phyloP scores from a whole-genome alignment of 192 early-diverging fungal species.

The Coemansia sp. region DNA sequence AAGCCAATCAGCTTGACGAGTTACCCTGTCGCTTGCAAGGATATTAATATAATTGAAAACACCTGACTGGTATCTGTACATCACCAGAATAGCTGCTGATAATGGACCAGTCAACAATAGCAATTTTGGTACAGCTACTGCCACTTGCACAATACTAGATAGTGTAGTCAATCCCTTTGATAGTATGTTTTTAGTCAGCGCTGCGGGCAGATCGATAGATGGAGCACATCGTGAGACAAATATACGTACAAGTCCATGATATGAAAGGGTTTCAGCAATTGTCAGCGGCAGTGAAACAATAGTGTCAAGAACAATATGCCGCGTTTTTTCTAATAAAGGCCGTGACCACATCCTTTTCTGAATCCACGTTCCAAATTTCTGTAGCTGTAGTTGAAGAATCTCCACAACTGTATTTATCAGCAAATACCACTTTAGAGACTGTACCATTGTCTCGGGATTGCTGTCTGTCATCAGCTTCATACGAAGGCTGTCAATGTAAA shows the following conservation, averaged over 20 bases:
- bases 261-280: constrained; percentile 10
- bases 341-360: constrained; percentile 9
- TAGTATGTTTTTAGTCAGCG: not conserved
- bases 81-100: not conserved
- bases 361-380: not conserved
- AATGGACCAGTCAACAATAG: not conserved
- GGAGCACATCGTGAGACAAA: not conserved
- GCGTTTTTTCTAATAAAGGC: constrained; percentile 2
- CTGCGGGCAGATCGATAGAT: not conserved
- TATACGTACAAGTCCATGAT: not conserved
- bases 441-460: constrained; percentile 20
- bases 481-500: constrained; percentile 20
- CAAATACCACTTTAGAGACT: constrained; percentile 28
- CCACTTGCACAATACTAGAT: not conserved
- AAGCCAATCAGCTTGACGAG: not conserved
- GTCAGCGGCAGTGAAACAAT: constrained; percentile 17
- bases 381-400: constrained; percentile 15
- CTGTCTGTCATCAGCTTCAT: constrained; percentile 26
- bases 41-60: not conserved
- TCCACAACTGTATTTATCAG: constrained; percentile 16
- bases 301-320: not conserved
- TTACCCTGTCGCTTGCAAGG: not conserved
- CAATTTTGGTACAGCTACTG: not conserved
- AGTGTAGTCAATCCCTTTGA: not conserved
- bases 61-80: not conserved